phyloP scores from a whole-genome alignment of 306 rosid species.

The Vigna mungo region DNA sequence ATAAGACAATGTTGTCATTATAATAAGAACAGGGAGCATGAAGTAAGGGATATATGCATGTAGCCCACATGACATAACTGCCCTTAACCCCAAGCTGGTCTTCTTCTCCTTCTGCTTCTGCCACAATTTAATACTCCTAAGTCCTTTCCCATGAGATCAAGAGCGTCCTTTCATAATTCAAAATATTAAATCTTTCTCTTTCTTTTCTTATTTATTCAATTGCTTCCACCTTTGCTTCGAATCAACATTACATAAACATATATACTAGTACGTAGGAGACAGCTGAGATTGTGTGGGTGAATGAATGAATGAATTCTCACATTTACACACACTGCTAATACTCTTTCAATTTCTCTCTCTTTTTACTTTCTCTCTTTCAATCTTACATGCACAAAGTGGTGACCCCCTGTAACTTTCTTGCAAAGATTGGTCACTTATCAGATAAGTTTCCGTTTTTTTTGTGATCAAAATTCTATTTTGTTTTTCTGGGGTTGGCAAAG shows the following conservation, averaged over 20 bases:
- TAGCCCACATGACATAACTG: constrained; percentile 31
- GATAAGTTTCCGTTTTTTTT: constrained; percentile 36
- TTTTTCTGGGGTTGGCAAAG: constrained; percentile 36
- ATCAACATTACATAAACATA: constrained; percentile 18
- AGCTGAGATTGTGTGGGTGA: constrained; percentile 6
- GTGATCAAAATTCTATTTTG: not conserved
- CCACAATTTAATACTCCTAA: constrained; percentile 2
- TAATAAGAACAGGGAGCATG: not conserved
- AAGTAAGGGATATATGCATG: constrained; percentile 28
- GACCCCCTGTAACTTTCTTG: constrained; percentile 7
- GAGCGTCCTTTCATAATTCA: constrained; percentile 7
- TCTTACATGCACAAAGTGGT: constrained; percentile 35
- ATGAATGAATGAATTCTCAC: not conserved
- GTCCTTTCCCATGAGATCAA: not conserved
- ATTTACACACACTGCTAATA: not conserved
- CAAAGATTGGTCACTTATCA: constrained; percentile 37
- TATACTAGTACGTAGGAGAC: constrained; percentile 5
- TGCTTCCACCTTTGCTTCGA: constrained; percentile 30
- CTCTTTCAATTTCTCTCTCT: constrained; percentile 15
- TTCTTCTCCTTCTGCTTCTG: constrained; percentile 8
- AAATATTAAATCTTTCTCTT: not conserved
- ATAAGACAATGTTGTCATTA: not conserved
- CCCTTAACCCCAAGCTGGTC: not conserved
- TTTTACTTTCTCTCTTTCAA: constrained; percentile 39
- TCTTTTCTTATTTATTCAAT: constrained; percentile 25